These are phyloP conservation scores for Chondrostereum purpureum DNA, from an alignment of 1,284 basidiomycete species.

Conservation along the genomic window DNA sequence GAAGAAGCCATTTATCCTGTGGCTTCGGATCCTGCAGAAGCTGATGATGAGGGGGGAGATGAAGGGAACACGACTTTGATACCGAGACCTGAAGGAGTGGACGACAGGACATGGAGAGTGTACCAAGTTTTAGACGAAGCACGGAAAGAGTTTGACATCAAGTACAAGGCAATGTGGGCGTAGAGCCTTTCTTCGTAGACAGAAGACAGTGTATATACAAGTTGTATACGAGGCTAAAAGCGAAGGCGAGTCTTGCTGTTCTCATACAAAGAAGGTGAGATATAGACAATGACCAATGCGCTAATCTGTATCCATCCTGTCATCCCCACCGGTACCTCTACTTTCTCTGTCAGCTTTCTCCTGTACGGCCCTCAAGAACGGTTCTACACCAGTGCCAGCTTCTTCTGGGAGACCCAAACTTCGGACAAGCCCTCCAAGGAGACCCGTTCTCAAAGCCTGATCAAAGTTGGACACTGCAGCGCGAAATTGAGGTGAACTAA, in stretches of 20 bases:
- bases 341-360: conserved; percentile 60
- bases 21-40: conserved; percentile 20
- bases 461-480: conserved; percentile 63
- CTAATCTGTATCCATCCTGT: conserved; percentile 58
- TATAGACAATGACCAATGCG: no score
- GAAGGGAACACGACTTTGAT: conserved; percentile 16
- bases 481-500: conserved; percentile 50
- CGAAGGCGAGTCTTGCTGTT: no score
- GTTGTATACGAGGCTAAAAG: no score
- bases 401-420: conserved; percentile 74
- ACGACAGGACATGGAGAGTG: conserved; percentile 48
- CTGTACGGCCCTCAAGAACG: conserved; percentile 68
- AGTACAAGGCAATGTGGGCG: conserved; percentile 49
- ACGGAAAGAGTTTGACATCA: conserved; percentile 45
- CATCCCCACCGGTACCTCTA: conserved; percentile 24
- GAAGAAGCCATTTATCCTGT: conserved; percentile 26
- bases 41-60: conserved; percentile 22
- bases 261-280: no score
- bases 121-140: conserved; percentile 42
- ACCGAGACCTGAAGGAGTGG: conserved; percentile 14
- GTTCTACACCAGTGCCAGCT: conserved; percentile 63
- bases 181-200: no score
- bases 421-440: conserved; percentile 63
- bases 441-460: conserved; percentile 68
- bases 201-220: no score